A percentile compares a stretch with the other conserved stretches of the same genome.
Conservation (phyloP, 768 basidiomycete species). For the Xanthoconium purpureum region DNA sequence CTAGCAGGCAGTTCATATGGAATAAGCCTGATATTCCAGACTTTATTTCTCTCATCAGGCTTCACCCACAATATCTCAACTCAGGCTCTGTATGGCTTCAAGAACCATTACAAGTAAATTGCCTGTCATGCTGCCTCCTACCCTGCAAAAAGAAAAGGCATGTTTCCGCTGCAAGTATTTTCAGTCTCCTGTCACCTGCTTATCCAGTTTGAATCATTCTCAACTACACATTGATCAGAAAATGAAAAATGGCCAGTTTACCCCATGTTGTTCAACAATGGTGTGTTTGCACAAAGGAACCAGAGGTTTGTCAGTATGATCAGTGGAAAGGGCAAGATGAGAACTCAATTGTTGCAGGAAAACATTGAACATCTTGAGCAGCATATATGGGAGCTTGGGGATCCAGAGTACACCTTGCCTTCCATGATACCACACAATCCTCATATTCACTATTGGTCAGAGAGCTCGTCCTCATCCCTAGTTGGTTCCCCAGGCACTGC, state of each 20-base stretch:
- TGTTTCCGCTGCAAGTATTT: constrained; percentile 69
- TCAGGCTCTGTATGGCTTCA: too few species aligned
- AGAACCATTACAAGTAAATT: too few species aligned
- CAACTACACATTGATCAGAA: constrained; percentile 38
- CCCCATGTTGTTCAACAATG: constrained; percentile 41
- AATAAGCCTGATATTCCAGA: too few species aligned
- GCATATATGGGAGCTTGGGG: constrained; percentile 70
- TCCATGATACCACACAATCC: constrained; percentile 72
- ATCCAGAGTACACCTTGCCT: constrained; percentile 66
- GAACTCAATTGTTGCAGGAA: constrained; percentile 76
- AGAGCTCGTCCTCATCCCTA: constrained; percentile 54
- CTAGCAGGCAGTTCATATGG: too few species aligned
- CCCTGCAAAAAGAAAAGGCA: constrained; percentile 67
- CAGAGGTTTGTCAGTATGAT: constrained; percentile 73
- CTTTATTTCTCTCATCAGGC: too few species aligned
- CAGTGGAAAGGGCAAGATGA: constrained; percentile 82
- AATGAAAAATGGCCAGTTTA: constrained; percentile 61
- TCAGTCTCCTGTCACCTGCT: not conserved
- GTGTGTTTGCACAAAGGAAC: constrained; percentile 74
- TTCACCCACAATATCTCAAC: too few species aligned
- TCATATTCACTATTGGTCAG: constrained; percentile 41
- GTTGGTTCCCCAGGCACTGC: constrained; percentile 49
- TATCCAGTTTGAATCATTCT: constrained; percentile 8
- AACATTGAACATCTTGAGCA: constrained; percentile 71
- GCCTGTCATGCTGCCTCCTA: constrained; percentile 29